These are phyloP conservation scores for Russula emetica DNA, from an alignment of 768 basidiomycete species.

Conservation along the genomic window DNA sequence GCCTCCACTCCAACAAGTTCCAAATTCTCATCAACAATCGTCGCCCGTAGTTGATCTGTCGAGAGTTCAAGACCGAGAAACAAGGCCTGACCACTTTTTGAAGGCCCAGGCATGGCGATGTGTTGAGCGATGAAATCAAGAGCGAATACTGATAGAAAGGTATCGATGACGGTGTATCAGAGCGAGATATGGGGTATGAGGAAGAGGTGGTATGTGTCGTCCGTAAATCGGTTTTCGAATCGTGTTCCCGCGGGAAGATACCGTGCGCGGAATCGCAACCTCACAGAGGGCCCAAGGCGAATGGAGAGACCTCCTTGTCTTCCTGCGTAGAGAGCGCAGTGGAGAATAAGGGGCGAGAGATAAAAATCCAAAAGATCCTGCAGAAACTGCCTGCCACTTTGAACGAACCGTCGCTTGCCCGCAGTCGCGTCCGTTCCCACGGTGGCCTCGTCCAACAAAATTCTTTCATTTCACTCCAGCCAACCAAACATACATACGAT, in stretches of 20 bases:
- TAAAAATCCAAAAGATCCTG: neutral
- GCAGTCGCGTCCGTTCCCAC: neutral
- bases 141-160: neutral
- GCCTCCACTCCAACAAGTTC: slow-evolving; percentile 79
- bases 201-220: slow-evolving; percentile 6
- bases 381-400: neutral
- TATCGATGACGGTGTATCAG: neutral
- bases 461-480: neutral
- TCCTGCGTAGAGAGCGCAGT: slow-evolving; percentile 4
- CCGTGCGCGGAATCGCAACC: slow-evolving; percentile 7
- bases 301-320: neutral
- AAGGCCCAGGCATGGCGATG: slow-evolving; percentile 25
- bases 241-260: slow-evolving; percentile 8
- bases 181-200: slow-evolving; percentile 6
- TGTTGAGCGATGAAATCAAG: neutral
- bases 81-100: slow-evolving; percentile 47
- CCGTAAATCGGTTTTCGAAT: slow-evolving; percentile 6
- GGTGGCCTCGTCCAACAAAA: neutral
- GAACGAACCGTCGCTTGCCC: neutral
- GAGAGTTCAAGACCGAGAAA: slow-evolving; percentile 86
- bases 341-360: slow-evolving; percentile 1
- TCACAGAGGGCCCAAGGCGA: neutral
- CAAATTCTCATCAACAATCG: slow-evolving; percentile 76
- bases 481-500: no score
- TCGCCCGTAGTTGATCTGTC: slow-evolving; percentile 77